phyloP scores from a whole-genome alignment of 106 monocot species.

The Allium sativum region DNA sequence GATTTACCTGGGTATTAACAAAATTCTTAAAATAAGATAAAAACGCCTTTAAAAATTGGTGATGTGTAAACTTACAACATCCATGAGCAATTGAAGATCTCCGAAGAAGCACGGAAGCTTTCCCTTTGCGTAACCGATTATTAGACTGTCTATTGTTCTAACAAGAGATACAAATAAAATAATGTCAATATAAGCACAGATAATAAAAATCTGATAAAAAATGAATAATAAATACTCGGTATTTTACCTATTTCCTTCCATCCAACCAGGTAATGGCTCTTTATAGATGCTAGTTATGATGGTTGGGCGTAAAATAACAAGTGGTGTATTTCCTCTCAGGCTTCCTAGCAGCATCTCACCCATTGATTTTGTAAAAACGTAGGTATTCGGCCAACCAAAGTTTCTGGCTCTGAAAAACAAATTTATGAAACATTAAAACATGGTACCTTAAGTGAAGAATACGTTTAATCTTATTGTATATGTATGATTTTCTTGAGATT shows the following conservation, averaged over 20 bases:
- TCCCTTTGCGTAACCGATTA: conserved; percentile 48
- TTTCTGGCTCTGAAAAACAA: conserved; percentile 32
- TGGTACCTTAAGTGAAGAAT: too few species aligned
- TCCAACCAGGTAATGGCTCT: conserved; percentile 76
- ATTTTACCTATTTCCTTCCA: conserved; percentile 50
- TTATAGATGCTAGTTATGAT: conserved; percentile 69
- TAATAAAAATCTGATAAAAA: background rate
- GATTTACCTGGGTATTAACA: background rate
- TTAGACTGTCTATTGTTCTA: conserved; percentile 65
- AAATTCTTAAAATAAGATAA: background rate
- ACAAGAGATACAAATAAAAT: background rate
- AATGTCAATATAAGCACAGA: background rate
- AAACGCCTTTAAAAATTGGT: background rate
- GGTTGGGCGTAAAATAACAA: conserved; percentile 62
- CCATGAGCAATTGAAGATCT: conserved; percentile 38
- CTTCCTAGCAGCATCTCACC: conserved; percentile 70
- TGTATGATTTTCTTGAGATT: too few species aligned
- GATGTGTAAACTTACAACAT: conserved; percentile 35
- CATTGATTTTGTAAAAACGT: conserved; percentile 80
- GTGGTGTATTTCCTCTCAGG: conserved; percentile 34
- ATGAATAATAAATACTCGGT: background rate
- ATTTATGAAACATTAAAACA: background rate
- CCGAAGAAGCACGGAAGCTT: conserved; percentile 49
- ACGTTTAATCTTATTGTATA: too few species aligned
- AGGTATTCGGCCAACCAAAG: conserved; percentile 84